phyloP scores from a whole-genome alignment of 2,329 filamentous ascomycete species.

The Coleophoma eucalyptorum region DNA sequence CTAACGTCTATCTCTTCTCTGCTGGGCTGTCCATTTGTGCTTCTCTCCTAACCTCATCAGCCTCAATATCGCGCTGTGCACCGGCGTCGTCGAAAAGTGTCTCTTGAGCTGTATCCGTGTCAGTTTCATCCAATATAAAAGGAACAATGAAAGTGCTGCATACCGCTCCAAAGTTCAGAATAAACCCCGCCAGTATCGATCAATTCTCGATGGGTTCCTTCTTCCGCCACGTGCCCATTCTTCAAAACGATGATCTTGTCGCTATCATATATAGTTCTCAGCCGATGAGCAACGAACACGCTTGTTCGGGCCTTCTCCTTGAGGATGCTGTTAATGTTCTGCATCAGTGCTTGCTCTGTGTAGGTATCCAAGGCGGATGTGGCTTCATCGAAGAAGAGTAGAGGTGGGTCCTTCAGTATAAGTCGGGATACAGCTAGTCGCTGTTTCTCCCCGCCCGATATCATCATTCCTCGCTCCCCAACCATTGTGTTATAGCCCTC shows the following conservation, averaged over 20 bases:
- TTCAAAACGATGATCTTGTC: conserved; percentile 90
- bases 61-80: conserved; percentile 30
- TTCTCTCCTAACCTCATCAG: conserved; percentile 10
- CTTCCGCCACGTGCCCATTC: conserved; percentile 81
- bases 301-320: conserved; percentile 86
- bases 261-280: conserved; percentile 91
- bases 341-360: conserved; percentile 84
- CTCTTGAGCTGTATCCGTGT: conserved; percentile 51
- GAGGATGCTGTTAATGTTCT: conserved; percentile 89
- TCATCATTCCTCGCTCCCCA: conserved; percentile 94
- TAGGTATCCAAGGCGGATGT: conserved; percentile 91
- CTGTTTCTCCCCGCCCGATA: conserved; percentile 92
- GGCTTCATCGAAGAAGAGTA: conserved; percentile 94
- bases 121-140: conserved; percentile 4
- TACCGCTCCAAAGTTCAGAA: conserved; percentile 85
- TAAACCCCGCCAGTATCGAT: conserved; percentile 79
- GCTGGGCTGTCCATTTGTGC: conserved; percentile 6
- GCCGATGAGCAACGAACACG: conserved; percentile 88
- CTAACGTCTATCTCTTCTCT: neutral
- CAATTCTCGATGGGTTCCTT: conserved; percentile 81
- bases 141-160: conserved; percentile 35
- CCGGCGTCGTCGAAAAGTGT: conserved; percentile 49
- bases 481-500: conserved; percentile 91
- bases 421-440: conserved; percentile 79
- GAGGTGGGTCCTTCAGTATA: conserved; percentile 82